phyloP scores from a whole-genome alignment of 345 rosid species.

The Heritiera fomes region DNA sequence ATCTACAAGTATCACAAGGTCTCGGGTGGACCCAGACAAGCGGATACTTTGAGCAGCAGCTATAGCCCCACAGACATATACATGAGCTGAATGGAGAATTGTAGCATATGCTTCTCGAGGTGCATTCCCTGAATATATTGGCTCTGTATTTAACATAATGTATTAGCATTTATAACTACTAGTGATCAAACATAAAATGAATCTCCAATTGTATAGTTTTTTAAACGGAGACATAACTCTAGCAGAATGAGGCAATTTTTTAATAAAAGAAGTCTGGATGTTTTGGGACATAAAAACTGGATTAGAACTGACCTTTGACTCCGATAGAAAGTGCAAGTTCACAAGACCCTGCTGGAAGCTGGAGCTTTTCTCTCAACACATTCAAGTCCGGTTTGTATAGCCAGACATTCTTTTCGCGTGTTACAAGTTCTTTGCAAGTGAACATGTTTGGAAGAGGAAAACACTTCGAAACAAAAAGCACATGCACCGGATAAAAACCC shows the following conservation, averaged over 20 bases:
- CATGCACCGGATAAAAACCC: slow-evolving; percentile 66
- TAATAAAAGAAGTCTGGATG: not conserved
- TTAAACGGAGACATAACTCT: not conserved
- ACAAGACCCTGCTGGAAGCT: slow-evolving; percentile 87
- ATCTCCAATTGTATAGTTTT: not conserved
- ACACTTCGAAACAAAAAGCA: slow-evolving; percentile 61
- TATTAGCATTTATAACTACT: not conserved
- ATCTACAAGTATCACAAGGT: slow-evolving; percentile 87
- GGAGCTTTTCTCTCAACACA: slow-evolving; percentile 64
- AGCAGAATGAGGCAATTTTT: too few relatives aligned
- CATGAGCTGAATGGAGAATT: slow-evolving; percentile 51
- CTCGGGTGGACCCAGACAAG: slow-evolving; percentile 78
- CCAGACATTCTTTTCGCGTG: slow-evolving; percentile 65
- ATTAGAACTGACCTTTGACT: slow-evolving; percentile 49
- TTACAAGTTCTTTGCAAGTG: slow-evolving; percentile 67
- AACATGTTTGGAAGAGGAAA: slow-evolving; percentile 83
- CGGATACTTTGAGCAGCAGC: slow-evolving; percentile 92
- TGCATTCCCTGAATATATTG: slow-evolving; percentile 52
- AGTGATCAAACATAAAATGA: not conserved
- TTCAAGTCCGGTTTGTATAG: slow-evolving; percentile 65
- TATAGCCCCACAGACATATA: slow-evolving; percentile 91
- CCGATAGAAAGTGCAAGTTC: slow-evolving; percentile 84
- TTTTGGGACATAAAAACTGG: not conserved
- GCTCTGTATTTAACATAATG: slow-evolving; percentile 37
- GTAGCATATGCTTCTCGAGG: slow-evolving; percentile 71